Evolutionary conservation across 345 rosid species (phyloP).

Genomic region (Kandelia obovata): DNA sequence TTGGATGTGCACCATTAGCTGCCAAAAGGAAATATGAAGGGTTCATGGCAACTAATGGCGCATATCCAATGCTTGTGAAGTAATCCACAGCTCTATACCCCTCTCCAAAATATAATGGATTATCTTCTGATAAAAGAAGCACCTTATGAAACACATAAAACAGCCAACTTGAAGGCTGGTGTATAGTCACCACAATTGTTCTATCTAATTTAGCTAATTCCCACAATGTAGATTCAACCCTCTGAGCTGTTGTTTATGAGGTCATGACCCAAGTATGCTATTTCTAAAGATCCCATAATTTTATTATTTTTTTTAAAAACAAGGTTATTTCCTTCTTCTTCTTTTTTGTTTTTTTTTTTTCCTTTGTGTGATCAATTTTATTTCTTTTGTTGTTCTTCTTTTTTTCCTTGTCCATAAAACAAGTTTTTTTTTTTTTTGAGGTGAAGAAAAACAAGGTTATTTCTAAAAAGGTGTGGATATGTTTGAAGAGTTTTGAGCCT

Average conservation of each 20-base stretch:
- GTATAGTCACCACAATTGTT: constrained; percentile 49
- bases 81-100: constrained; percentile 41
- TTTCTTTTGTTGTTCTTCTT: no score
- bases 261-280: no score
- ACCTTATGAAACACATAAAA: constrained; percentile 59
- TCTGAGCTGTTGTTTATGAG: constrained; percentile 38
- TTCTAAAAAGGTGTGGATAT: no score
- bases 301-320: no score
- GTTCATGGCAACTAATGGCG: constrained; percentile 46
- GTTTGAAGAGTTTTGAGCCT: no score
- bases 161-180: constrained; percentile 56
- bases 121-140: constrained; percentile 47
- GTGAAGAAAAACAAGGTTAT: no score
- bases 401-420: no score
- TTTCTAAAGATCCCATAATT: no score
- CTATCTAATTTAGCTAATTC: constrained; percentile 41
- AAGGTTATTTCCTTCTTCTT: no score
- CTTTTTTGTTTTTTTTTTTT: no score
- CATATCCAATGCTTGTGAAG: constrained; percentile 41
- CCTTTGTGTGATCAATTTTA: no score
- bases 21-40: constrained; percentile 48
- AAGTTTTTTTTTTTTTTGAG: no score
- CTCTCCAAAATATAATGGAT: constrained; percentile 40
- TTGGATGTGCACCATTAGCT: constrained; percentile 39
- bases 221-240: constrained; percentile 40